These are phyloP conservation scores for Boletus rubropictus DNA, from an alignment of 768 basidiomycete species.

Conservation along the genomic window DNA sequence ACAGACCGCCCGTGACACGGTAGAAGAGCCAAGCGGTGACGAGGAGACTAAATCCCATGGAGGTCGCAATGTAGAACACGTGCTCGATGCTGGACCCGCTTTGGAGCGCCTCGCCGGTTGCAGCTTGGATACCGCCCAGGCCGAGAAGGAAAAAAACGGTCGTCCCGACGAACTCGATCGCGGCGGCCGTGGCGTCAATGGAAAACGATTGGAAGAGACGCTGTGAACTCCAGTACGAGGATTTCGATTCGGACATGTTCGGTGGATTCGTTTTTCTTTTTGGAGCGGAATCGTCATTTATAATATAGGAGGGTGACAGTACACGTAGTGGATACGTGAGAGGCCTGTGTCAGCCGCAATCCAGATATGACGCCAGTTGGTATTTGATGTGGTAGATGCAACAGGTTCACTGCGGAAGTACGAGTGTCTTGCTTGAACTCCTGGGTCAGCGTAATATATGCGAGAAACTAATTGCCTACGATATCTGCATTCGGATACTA, in stretches of 20 bases:
- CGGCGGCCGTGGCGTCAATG: slow-evolving; percentile 44
- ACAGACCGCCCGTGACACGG: slow-evolving; percentile 56
- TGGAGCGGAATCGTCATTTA: too few relatives aligned
- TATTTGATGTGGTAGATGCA: not conserved
- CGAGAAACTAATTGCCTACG: too few relatives aligned
- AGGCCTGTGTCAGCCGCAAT: not conserved
- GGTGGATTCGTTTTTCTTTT: not conserved
- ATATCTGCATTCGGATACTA: too few relatives aligned
- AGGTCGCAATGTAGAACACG: slow-evolving; percentile 51
- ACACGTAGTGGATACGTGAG: not conserved
- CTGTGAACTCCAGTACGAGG: slow-evolving; percentile 21
- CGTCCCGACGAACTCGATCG: slow-evolving; percentile 57
- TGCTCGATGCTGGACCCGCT: slow-evolving; percentile 36
- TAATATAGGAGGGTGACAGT: too few relatives aligned
- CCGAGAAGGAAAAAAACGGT: slow-evolving; percentile 60
- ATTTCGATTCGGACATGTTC: slow-evolving; percentile 9
- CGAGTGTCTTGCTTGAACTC: too few relatives aligned
- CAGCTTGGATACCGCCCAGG: slow-evolving; percentile 59
- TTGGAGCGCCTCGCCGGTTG: slow-evolving; percentile 33
- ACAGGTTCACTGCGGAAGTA: too few relatives aligned
- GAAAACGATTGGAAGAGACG: slow-evolving; percentile 26
- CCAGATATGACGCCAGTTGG: not conserved
- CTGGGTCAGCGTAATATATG: too few relatives aligned
- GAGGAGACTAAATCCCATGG: slow-evolving; percentile 57
- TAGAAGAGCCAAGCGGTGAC: slow-evolving; percentile 66